Evolutionary conservation across 108 stramenopile genomes (phyloP), one percentile per base, ranked within the genome.

Genomic region (Cylindrotheca fusiformis): DNA sequence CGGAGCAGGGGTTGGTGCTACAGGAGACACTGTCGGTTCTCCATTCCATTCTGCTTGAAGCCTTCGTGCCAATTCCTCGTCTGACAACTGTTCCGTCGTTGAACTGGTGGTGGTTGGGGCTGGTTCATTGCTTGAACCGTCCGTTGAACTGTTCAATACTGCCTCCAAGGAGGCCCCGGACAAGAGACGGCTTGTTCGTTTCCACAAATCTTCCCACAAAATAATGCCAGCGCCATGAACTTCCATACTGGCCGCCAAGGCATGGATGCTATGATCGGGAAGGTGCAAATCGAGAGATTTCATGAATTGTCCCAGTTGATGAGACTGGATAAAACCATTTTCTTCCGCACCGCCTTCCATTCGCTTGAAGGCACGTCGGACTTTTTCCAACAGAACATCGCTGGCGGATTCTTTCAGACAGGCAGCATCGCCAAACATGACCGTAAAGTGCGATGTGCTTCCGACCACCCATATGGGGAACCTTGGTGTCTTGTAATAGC

Each of bases 401-500:
- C 80, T 81, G 23, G 76, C 56, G 53, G 81, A 81, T 50, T 92
- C 90, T 31, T 75, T 62, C 30, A 92, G 58, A 57, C 75, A 71
- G 3, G 36, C 48, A 12, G 60, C 65, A 61, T 86, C 82, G 32
- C 87, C 86, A 80, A 93, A 96, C 48, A 96, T 49, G 5, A 96
- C 86, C 0, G 87, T 77, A 62, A 89, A 96, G 63, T 96, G 95
- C 36, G 76, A 78, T 6, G 78, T 77, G 44, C 85, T 87, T 1
- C 86, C 95, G 32, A 96, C 70, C 1, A 96, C 71, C 90, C 90
- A 96, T 49, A 93, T 69, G 0, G 95, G 95, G n/a, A 83, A 83
- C 18, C 47, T 28, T 5, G 91, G 91, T 17, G 76, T 75, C 68
- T 96, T 96, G 68, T 84, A 87, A 69, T 77, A 93, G 4, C 80